Evolutionary conservation across 2,329 filamentous ascomycete species (phyloP).

Genomic region (Ophiostoma ulmi): DNA sequence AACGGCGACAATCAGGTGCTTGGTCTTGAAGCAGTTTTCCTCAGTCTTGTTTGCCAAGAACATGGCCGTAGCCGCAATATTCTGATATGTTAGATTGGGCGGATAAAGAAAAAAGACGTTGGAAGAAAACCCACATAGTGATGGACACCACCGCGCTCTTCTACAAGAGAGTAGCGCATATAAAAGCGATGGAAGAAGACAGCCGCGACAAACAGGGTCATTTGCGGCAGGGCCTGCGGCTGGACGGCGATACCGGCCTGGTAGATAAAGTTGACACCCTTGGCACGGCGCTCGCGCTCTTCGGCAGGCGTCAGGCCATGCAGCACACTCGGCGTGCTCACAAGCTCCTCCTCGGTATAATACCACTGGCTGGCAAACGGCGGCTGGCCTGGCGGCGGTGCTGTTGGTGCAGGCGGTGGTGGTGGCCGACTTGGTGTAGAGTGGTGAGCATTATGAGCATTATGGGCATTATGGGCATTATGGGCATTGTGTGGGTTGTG

Average conservation of each 20-base stretch:
- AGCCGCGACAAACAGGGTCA: constrained; percentile 85
- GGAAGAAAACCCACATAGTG: constrained; percentile 65
- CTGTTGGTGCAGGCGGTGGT: neutral
- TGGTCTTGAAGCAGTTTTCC: constrained; percentile 93
- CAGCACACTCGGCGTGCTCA: constrained; percentile 74
- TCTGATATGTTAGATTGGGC: constrained; percentile 40
- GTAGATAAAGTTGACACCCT: constrained; percentile 94
- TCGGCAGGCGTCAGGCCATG: constrained; percentile 73
- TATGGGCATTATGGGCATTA: neutral
- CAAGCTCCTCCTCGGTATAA: constrained; percentile 77
- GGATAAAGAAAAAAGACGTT: neutral
- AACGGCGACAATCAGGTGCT: constrained; percentile 87
- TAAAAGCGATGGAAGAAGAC: constrained; percentile 96
- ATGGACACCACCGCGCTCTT: constrained; percentile 71
- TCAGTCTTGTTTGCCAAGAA: constrained; percentile 97
- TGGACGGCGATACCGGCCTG: constrained; percentile 91
- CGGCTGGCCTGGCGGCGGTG: constrained; percentile 18
- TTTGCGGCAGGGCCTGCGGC: constrained; percentile 61
- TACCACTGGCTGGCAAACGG: constrained; percentile 67
- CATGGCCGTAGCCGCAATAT: constrained; percentile 81
- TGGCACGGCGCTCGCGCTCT: constrained; percentile 75
- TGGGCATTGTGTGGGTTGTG: neutral
- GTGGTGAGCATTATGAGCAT: neutral
- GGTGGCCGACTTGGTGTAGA: neutral
- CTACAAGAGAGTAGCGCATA: constrained; percentile 80